These are phyloP conservation scores for Reticulascus tulasneorum DNA, from an alignment of 2,329 filamentous ascomycete genomes.

Conservation along the genomic window DNA sequence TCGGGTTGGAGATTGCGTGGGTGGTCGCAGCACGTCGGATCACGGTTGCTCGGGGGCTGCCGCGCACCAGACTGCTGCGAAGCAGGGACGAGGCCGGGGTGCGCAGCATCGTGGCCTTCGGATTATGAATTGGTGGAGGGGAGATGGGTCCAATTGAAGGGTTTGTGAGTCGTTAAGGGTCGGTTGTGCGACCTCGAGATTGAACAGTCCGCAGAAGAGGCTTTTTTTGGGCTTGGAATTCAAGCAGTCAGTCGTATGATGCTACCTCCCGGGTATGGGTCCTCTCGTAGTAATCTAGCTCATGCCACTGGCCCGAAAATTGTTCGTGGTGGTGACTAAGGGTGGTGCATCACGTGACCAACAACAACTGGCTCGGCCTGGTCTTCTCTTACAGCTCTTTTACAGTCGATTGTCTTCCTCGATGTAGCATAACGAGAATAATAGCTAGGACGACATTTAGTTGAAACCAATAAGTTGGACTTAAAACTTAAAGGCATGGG, in stretches of 20 bases:
- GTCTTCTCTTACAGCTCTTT: too few relatives aligned
- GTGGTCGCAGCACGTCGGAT: slow-evolving; percentile 59
- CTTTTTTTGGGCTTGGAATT: slow-evolving; percentile 16
- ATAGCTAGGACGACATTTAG: too few relatives aligned
- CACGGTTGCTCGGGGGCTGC: slow-evolving; percentile 31
- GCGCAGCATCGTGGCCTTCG: slow-evolving; percentile 47
- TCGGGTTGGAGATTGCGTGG: slow-evolving; percentile 97
- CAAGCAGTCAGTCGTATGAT: slow-evolving; percentile 16
- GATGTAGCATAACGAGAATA: too few relatives aligned
- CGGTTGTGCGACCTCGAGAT: slow-evolving; percentile 1
- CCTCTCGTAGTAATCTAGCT: neutral
- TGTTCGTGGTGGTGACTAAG: slow-evolving; percentile 4
- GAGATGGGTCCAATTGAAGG: slow-evolving; percentile 28
- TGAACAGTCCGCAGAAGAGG: slow-evolving; percentile 11
- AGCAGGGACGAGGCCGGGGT: slow-evolving; percentile 49
- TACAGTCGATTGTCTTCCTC: too few relatives aligned
- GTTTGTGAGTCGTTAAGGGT: slow-evolving; percentile 3
- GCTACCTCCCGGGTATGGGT: neutral
- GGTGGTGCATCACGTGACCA: slow-evolving; percentile 1
- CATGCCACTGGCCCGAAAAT: slow-evolving; percentile 8
- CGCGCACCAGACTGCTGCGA: slow-evolving; percentile 41
- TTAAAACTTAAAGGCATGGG: too few relatives aligned
- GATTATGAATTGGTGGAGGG: slow-evolving; percentile 11
- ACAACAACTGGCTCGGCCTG: too few relatives aligned
- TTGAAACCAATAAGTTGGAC: too few relatives aligned